Percentiles rank a stretch among this genome's conserved stretches.
Evolutionary conservation across 257 asterid species (phyloP).

Genomic region (Striga asiatica): DNA sequence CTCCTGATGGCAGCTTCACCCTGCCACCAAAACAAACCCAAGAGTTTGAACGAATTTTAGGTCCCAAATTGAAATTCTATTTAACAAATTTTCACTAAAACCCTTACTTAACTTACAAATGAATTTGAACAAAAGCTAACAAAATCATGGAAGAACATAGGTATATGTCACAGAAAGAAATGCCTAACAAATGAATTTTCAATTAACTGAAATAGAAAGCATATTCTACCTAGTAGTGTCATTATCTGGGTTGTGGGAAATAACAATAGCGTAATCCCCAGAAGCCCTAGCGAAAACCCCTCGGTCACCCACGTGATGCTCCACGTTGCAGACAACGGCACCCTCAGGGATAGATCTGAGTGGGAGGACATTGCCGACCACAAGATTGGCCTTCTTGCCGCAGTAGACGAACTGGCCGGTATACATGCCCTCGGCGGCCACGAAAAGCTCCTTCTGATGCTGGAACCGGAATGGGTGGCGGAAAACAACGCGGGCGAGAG

Average conservation of each 20-base stretch:
- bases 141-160: too few species aligned
- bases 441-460: slow-evolving; percentile 51
- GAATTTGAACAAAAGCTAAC: too few species aligned
- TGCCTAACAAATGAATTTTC: too few species aligned
- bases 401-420: slow-evolving; percentile 41
- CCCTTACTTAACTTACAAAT: too few species aligned
- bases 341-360: too few species aligned
- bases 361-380: slow-evolving; percentile 41
- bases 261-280: slow-evolving; percentile 42
- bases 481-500: slow-evolving; percentile 38
- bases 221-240: slow-evolving; percentile 31
- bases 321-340: slow-evolving; percentile 56
- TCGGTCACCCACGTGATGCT: slow-evolving; percentile 44
- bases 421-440: too few species aligned
- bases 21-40: too few species aligned
- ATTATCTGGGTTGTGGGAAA: slow-evolving; percentile 43
- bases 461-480: slow-evolving; percentile 49
- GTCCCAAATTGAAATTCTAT: too few species aligned
- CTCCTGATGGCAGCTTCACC: background rate
- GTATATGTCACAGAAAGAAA: too few species aligned
- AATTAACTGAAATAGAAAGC: background rate
- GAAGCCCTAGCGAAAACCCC: too few species aligned
- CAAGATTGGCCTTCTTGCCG: slow-evolving; percentile 42
- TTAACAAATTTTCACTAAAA: too few species aligned
- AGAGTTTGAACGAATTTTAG: too few species aligned